Evolutionary conservation across 2,329 filamentous ascomycete genomes (phyloP).

Genomic region (Aureobasidium sp.): DNA sequence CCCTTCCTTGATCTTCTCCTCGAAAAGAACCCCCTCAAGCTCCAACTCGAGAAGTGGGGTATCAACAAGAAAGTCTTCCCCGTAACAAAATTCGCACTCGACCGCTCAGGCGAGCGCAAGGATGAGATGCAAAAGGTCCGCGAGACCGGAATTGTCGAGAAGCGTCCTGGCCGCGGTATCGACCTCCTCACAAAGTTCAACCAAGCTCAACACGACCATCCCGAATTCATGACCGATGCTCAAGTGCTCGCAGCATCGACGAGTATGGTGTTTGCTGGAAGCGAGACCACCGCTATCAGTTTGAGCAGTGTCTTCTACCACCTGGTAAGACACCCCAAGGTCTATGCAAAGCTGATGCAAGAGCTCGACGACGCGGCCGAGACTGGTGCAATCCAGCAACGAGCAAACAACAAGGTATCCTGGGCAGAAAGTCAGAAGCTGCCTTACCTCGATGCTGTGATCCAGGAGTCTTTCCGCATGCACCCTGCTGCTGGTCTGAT

Average conservation of each 20-base stretch:
- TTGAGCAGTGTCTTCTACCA: slow-evolving; percentile 66
- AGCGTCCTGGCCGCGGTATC: slow-evolving; percentile 33
- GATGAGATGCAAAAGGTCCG: slow-evolving; percentile 42
- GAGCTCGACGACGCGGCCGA: slow-evolving; percentile 55
- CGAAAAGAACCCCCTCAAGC: slow-evolving; percentile 65
- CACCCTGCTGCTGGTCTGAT: slow-evolving; percentile 66
- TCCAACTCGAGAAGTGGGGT: slow-evolving; percentile 58
- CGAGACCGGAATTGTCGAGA: slow-evolving; percentile 27
- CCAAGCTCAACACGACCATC: slow-evolving; percentile 56
- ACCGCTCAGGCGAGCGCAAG: slow-evolving; percentile 57
- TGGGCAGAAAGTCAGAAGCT: slow-evolving; percentile 62
- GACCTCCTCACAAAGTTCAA: slow-evolving; percentile 67
- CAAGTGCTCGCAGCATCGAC: slow-evolving; percentile 63
- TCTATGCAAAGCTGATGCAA: slow-evolving; percentile 46
- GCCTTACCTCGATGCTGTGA: slow-evolving; percentile 65
- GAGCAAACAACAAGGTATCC: slow-evolving; percentile 50
- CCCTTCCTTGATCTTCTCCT: slow-evolving; percentile 60
- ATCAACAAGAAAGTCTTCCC: slow-evolving; percentile 61
- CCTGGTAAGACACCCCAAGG: slow-evolving; percentile 53
- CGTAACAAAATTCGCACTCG: slow-evolving; percentile 61
- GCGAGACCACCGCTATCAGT: slow-evolving; percentile 70
- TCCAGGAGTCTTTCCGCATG: slow-evolving; percentile 69
- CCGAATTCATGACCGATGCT: slow-evolving; percentile 61
- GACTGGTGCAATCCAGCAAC: slow-evolving; percentile 37
- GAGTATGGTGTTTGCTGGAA: slow-evolving; percentile 65